Evolutionary conservation across 345 rosid species (phyloP), one percentile per base, ranked within the genome.

Genomic region (Corymbia maculata): DNA sequence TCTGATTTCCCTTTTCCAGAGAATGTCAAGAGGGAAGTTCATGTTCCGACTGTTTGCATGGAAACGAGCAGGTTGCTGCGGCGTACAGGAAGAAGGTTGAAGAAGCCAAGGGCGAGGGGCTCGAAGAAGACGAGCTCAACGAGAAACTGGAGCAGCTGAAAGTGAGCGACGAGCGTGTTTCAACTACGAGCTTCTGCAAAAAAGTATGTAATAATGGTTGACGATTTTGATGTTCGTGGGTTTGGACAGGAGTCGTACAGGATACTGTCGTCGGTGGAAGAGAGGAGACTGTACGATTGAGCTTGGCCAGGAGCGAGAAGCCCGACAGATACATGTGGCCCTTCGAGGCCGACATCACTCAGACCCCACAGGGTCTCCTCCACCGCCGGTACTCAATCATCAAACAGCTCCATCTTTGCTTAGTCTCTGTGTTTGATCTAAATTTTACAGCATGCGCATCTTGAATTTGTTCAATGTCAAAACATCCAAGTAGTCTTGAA

Each of bases 251-350:
- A 96, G 87, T 93, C 98, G 1, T 94, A 95, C 89, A 86, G 93
- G 30, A 93, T 96, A 19, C 90, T 97, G 88, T 96, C 98, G 10
- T 61, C 97, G 4, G 89, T 50, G 85, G 93, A 96, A 86, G 99
- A 97, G 90, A 95, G 97, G 88, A 94, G 99, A 90, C 50, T 97
- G 94, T 97, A 97, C 66, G 98, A 96, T 86, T 97, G 99, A 97
- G 99, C 91, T 90, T 97, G 93, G 94, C 93, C 3, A 95, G 99
- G 85, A 95, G 88, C 79, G 94, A 86, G 51, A 90, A 89, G 9
- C 91, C 98, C 55, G 98, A 94, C 5, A 89, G 88, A 53, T 96
- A 95, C 87, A 87, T 91, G 7, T 97, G 99, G 99, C 98, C 98
- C 7, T 96, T 90, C 79, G 96, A 97, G 91, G 94, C 88, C 57